Evolutionary conservation across 805 yeast genomes (phyloP).

Genomic region (Saccharomycopsis fibuligera): DNA sequence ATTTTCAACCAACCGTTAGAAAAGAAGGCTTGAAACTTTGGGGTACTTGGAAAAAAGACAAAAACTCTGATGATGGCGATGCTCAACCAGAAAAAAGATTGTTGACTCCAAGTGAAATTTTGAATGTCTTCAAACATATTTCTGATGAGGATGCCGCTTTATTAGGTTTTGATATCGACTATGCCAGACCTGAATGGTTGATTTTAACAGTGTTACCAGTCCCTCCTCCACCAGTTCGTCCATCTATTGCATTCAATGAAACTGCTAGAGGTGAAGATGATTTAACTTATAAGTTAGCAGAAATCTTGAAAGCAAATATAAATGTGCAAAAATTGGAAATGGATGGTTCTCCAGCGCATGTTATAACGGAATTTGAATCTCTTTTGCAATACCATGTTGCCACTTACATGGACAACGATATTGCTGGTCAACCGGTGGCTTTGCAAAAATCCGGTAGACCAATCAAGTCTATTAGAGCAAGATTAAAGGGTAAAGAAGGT

Average conservation of each 20-base stretch:
- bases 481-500: slow-evolving; percentile 99
- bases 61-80: slow-evolving; percentile 67
- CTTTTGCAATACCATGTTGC: slow-evolving; percentile 96
- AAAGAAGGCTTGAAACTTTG: slow-evolving; percentile 92
- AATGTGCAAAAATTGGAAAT: slow-evolving; percentile 96
- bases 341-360: slow-evolving; percentile 99
- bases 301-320: slow-evolving; percentile 91
- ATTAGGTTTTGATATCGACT: slow-evolving; percentile 90
- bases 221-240: slow-evolving; percentile 99
- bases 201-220: slow-evolving; percentile 95
- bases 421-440: slow-evolving; percentile 99
- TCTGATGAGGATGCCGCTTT: slow-evolving; percentile 73
- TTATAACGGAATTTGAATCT: slow-evolving; percentile 92
- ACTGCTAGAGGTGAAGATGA: slow-evolving; percentile 99
- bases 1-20: slow-evolving; percentile 90
- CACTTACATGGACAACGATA: slow-evolving; percentile 98
- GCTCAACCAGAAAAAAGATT: slow-evolving; percentile 90
- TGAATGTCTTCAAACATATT: slow-evolving; percentile 88
- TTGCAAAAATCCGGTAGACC: slow-evolving; percentile 98
- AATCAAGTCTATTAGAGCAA: slow-evolving; percentile 96
- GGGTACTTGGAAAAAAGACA: slow-evolving; percentile 97
- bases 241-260: slow-evolving; percentile 95
- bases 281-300: slow-evolving; percentile 94
- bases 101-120: slow-evolving; percentile 80
- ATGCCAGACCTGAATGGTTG: slow-evolving; percentile 99